Percentiles rank a stretch among this genome's conserved stretches.
Conservation (phyloP, 441 rosid species). For the Capsella rubella region DNA sequence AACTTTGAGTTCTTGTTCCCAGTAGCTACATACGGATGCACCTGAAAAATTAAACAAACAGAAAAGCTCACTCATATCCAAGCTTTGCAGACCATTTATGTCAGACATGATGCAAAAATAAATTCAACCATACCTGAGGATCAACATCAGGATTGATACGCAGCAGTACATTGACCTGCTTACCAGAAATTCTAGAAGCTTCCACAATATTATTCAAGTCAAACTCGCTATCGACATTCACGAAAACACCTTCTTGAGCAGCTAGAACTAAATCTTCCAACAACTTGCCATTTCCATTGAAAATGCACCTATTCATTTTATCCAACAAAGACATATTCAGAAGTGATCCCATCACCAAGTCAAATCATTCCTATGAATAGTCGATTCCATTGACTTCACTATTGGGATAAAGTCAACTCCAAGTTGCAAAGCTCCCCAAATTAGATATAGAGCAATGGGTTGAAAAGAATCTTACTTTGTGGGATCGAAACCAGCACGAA, state of each 20-base stretch:
- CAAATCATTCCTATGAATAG: slow-evolving; percentile 20
- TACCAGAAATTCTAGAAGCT: slow-evolving; percentile 87
- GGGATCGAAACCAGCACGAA: slow-evolving; percentile 91
- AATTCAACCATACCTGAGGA: slow-evolving; percentile 73
- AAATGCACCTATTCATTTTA: slow-evolving; percentile 71
- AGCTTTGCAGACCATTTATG: background rate
- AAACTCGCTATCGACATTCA: slow-evolving; percentile 96
- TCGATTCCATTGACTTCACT: background rate
- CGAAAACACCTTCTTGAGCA: slow-evolving; percentile 92
- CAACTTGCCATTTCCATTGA: slow-evolving; percentile 93
- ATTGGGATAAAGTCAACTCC: too few species aligned
- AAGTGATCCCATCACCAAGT: slow-evolving; percentile 9
- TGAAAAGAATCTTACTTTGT: slow-evolving; percentile 56
- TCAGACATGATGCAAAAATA: background rate
- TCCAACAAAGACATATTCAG: slow-evolving; percentile 7
- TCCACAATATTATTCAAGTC: slow-evolving; percentile 90
- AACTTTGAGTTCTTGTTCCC: slow-evolving; percentile 99
- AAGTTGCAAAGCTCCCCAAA: background rate
- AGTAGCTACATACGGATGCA: slow-evolving; percentile 98
- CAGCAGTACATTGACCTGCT: slow-evolving; percentile 89
- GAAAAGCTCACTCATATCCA: slow-evolving; percentile 6
- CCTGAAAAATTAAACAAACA: slow-evolving; percentile 50
- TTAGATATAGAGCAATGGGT: background rate
- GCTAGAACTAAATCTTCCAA: slow-evolving; percentile 96
- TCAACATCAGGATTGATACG: slow-evolving; percentile 99